A percentile compares a stretch with the other conserved stretches of the same genome.
phyloP scores from a whole-genome alignment of 176 grass and related monocot genomes.

The Musa schizocarpa region DNA sequence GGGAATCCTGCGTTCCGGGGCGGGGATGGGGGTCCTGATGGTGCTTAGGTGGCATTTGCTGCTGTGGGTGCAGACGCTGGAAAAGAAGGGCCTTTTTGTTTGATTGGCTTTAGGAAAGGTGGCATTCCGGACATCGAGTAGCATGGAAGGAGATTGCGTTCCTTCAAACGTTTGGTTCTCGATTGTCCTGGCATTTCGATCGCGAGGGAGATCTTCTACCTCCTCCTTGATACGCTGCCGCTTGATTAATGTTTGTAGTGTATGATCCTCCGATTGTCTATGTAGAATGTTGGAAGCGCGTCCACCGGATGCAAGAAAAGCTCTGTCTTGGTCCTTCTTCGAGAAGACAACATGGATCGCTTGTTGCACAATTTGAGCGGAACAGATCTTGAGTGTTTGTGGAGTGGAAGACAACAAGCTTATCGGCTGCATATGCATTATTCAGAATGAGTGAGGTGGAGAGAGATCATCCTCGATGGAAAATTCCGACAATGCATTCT shows the following conservation, averaged over 20 bases:
- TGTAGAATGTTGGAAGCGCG: neutral
- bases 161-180: neutral
- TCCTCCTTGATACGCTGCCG: neutral
- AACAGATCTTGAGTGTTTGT: neutral
- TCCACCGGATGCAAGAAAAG: neutral
- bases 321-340: neutral
- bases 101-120: neutral
- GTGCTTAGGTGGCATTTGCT: neutral
- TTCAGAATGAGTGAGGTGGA: neutral
- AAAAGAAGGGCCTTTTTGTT: neutral
- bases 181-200: neutral
- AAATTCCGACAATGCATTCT: conserved; percentile 40
- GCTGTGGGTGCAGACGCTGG: neutral
- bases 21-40: neutral
- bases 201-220: neutral
- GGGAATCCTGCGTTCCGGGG: neutral
- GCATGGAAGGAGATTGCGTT: neutral
- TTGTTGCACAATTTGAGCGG: neutral
- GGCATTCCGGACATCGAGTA: neutral
- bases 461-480: conserved; percentile 38
- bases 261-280: neutral
- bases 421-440: neutral
- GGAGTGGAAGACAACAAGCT: neutral
- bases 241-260: neutral
- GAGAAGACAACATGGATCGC: neutral